Conservation (phyloP, 441 rosid species). For the Brassica balearica region DNA sequence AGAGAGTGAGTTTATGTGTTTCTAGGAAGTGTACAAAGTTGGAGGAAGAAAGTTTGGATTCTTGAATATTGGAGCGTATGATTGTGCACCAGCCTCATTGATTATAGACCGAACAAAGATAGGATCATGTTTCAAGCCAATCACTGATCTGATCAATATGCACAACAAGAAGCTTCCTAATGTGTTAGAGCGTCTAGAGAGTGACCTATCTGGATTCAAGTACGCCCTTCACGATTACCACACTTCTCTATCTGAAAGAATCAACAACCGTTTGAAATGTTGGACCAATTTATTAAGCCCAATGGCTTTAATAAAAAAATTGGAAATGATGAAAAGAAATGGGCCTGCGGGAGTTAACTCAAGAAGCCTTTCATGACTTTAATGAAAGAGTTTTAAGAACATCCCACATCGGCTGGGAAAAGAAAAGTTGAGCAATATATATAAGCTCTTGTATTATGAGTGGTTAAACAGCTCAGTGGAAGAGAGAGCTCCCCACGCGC, state of each 20-base stretch:
- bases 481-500: too few species aligned
- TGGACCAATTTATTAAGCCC: too few species aligned
- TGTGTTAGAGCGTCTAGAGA: background rate
- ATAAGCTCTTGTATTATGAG: too few species aligned
- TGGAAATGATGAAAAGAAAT: too few species aligned
- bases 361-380: too few species aligned
- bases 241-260: conserved; percentile 12
- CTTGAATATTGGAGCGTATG: conserved; percentile 34
- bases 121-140: conserved; percentile 2
- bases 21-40: conserved; percentile 36
- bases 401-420: too few species aligned
- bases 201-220: conserved; percentile 29
- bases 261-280: conserved; percentile 42
- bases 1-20: background rate
- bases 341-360: too few species aligned
- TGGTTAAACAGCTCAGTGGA: too few species aligned
- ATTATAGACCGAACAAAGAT: conserved; percentile 1
- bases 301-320: too few species aligned
- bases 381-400: too few species aligned
- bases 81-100: conserved; percentile 35
- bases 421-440: too few species aligned
- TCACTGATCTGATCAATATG: background rate
- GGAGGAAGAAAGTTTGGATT: conserved; percentile 54
- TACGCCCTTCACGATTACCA: conserved; percentile 45
- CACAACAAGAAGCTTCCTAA: background rate